Evolutionary conservation across 2,329 filamentous ascomycete species (phyloP).

Genomic region (Trichophyton schoenleinii): DNA sequence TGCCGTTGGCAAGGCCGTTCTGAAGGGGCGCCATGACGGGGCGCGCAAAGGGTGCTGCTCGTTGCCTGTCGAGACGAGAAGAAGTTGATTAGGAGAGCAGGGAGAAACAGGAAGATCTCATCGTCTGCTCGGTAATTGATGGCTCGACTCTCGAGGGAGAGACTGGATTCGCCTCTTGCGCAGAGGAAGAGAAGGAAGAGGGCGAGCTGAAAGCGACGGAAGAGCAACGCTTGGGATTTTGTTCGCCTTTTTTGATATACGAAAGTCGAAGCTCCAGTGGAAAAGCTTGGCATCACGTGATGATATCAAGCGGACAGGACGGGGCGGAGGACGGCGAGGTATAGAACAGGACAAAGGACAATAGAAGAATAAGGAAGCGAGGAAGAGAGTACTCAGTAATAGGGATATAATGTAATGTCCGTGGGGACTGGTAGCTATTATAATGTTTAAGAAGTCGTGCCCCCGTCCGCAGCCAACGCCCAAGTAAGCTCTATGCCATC

Average conservation of each 20-base stretch:
- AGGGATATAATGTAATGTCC: background rate
- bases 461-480: background rate
- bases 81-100: background rate
- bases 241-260: background rate
- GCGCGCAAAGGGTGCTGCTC: background rate
- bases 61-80: background rate
- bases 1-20: slow-evolving; percentile 42
- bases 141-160: background rate
- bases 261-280: background rate
- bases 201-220: background rate
- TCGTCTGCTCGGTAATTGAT: background rate
- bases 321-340: background rate
- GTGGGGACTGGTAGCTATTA: background rate
- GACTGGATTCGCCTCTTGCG: background rate
- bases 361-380: background rate
- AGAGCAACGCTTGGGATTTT: background rate
- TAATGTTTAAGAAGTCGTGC: background rate
- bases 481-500: background rate
- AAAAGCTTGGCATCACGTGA: background rate
- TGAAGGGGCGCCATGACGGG: slow-evolving; percentile 34
- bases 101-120: background rate
- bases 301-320: background rate
- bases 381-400: background rate
- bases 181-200: background rate
- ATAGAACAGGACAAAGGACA: background rate